These are phyloP conservation scores for Saccharomyces paradoxus DNA, from an alignment of 805 yeast genomes.

Conservation along the genomic window DNA sequence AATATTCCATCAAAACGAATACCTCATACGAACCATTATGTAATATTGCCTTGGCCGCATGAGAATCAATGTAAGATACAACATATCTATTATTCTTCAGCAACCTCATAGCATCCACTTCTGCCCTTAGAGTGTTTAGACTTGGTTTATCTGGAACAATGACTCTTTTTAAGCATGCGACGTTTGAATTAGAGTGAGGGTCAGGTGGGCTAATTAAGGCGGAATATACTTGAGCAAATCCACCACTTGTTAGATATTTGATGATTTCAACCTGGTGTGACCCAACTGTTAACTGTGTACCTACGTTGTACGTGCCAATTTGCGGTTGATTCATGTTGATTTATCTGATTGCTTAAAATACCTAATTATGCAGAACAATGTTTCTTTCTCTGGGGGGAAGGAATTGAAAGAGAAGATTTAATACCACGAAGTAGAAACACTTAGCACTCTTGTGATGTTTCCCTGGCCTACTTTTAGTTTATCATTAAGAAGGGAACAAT, in stretches of 20 bases:
- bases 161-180: slow-evolving; percentile 89
- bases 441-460: background rate
- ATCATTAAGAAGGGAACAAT: background rate
- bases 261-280: slow-evolving; percentile 63
- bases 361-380: background rate
- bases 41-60: slow-evolving; percentile 66
- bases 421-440: background rate
- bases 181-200: slow-evolving; percentile 37
- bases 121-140: slow-evolving; percentile 77
- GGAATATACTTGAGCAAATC: slow-evolving; percentile 91
- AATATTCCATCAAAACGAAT: slow-evolving; percentile 70
- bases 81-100: slow-evolving; percentile 69
- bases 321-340: slow-evolving; percentile 40
- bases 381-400: background rate
- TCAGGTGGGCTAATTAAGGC: slow-evolving; percentile 60
- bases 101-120: slow-evolving; percentile 94
- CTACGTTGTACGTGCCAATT: slow-evolving; percentile 59
- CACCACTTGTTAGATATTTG: slow-evolving; percentile 79
- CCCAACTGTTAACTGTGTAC: slow-evolving; percentile 75
- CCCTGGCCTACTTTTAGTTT: background rate
- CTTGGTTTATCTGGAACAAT: slow-evolving; percentile 86
- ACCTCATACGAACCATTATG: slow-evolving; percentile 61
- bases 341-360: background rate
- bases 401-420: background rate
- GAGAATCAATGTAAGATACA: slow-evolving; percentile 89